Conservation (phyloP, 2,329 filamentous ascomycete species). For the Phaeosphaeria sp. region DNA sequence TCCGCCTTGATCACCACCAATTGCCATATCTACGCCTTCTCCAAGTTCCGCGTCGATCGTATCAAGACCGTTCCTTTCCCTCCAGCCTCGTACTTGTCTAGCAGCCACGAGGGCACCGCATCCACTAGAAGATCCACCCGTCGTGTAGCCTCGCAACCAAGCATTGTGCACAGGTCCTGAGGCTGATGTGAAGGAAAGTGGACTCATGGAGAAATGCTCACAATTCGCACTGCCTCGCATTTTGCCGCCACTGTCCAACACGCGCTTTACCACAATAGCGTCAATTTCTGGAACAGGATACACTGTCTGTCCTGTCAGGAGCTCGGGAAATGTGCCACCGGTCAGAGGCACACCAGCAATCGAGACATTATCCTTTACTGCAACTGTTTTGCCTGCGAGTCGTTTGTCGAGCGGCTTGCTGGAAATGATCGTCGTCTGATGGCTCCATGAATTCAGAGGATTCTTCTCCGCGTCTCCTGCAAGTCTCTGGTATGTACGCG, state of each 20-base stretch:
- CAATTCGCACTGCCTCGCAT: slow-evolving; percentile 56
- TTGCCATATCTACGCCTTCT: slow-evolving; percentile 45
- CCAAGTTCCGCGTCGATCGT: slow-evolving; percentile 25
- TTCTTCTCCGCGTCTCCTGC: slow-evolving; percentile 17
- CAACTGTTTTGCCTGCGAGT: slow-evolving; percentile 43
- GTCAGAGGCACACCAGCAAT: slow-evolving; percentile 55
- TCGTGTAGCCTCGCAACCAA: slow-evolving; percentile 42
- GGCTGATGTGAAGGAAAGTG: slow-evolving; percentile 52
- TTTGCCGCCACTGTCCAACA: slow-evolving; percentile 51
- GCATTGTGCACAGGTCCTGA: slow-evolving; percentile 55
- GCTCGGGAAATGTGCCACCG: slow-evolving; percentile 49
- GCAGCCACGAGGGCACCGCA: slow-evolving; percentile 42
- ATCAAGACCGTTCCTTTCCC: slow-evolving; percentile 23
- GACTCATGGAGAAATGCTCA: slow-evolving; percentile 56
- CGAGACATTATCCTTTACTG: slow-evolving; percentile 58
- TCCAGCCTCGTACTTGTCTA: slow-evolving; percentile 32
- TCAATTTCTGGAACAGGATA: slow-evolving; percentile 50
- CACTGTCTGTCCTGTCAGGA: slow-evolving; percentile 46
- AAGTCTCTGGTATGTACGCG: slow-evolving; percentile 19
- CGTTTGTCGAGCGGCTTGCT: slow-evolving; percentile 5
- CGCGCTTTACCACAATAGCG: slow-evolving; percentile 53
- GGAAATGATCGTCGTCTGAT: slow-evolving; percentile 16
- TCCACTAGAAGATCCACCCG: slow-evolving; percentile 45
- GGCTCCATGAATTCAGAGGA: slow-evolving; percentile 32
- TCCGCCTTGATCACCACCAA: slow-evolving; percentile 47